Evolutionary conservation across 257 asterid species (phyloP), one percentile per base, ranked within the genome.

Genomic region (Nicotiana otophora): DNA sequence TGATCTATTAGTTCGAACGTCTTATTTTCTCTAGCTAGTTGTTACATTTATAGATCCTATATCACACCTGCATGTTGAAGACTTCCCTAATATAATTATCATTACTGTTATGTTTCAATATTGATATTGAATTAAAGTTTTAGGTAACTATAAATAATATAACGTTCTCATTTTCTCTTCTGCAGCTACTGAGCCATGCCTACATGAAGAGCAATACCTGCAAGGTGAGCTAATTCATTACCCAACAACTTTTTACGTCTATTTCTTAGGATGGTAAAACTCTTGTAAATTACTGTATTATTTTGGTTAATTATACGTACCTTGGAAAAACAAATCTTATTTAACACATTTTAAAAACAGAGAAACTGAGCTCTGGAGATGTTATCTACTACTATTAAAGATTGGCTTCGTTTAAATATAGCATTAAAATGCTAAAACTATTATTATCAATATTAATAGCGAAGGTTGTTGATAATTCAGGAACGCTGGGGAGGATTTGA

Each of bases 141-240:
- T 23, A 23, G 26, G 26, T 0, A 23, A 23, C 5, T 3, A 31
- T 42, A 42, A 42, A 42, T 42, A 42, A 8, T 7, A 39, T 7
- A 42, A 42, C 48, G 2, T 42, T 42, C 11, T 42, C 11, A 42
- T 42, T 42, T 8, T 42, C 2, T 42, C 20, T 15, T n/a, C 14
- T 72, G 68, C 83, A 87, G 89, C 77, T 80, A 34, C 54, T 87
- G 6, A 80, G 80, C 84, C 83, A 80, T 33, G 83, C 89, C n/a
- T 82, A 84, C 77, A 26, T 81, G 69, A 84, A 84, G 83, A 75
- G 74, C 23, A 81, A 69, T 54, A n/a, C 85, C 51, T 65, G 55
- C 78, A 82, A 82, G 83, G 86, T 84, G 53, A 74, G 80, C 42
- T 48, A 48, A 23, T 72, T 20, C 63, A 57, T 10, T 16, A 55